These are phyloP conservation scores for Taxillus chinensis DNA, from an alignment of 164 flowering plant species.

Conservation along the genomic window DNA sequence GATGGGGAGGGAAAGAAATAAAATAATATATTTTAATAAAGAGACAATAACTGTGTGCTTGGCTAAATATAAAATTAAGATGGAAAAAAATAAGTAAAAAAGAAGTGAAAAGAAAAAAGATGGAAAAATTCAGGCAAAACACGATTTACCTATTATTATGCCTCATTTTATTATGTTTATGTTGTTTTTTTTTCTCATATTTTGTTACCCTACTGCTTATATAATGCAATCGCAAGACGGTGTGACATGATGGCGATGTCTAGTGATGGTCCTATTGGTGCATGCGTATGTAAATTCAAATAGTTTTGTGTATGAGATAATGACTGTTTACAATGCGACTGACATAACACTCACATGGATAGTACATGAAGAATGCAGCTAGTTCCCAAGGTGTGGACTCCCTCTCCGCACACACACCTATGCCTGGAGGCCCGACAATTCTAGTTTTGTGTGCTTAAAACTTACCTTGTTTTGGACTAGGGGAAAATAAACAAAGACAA, in stretches of 20 bases:
- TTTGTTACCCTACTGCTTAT: conserved; percentile 6
- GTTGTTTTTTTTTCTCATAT: neutral
- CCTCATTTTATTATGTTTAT: too few relatives aligned
- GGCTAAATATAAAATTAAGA: too few relatives aligned
- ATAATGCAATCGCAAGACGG: conserved; percentile 72
- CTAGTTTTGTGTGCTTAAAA: too few relatives aligned
- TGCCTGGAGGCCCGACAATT: neutral
- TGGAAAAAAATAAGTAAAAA: too few relatives aligned
- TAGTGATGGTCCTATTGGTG: conserved; percentile 89
- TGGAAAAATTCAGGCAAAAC: conserved; percentile 60
- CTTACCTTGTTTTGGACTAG: too few relatives aligned
- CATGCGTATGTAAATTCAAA: conserved; percentile 69
- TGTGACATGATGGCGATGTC: conserved; percentile 92
- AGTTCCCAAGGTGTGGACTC: conserved; percentile 88
- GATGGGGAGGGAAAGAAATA: too few relatives aligned
- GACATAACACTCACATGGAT: conserved; percentile 55
- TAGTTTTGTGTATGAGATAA: conserved; percentile 74
- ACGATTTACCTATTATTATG: neutral
- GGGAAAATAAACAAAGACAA: too few relatives aligned
- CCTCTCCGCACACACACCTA: too few relatives aligned
- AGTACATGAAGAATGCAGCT: conserved; percentile 59
- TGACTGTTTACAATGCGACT: conserved; percentile 63
- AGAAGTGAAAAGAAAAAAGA: too few relatives aligned
- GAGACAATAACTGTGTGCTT: too few relatives aligned
- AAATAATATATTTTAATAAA: too few relatives aligned